A percentile compares a stretch with the other conserved stretches of the same genome.
phyloP scores from a whole-genome alignment of 768 basidiomycete genomes.

The Amanita brunnescens region DNA sequence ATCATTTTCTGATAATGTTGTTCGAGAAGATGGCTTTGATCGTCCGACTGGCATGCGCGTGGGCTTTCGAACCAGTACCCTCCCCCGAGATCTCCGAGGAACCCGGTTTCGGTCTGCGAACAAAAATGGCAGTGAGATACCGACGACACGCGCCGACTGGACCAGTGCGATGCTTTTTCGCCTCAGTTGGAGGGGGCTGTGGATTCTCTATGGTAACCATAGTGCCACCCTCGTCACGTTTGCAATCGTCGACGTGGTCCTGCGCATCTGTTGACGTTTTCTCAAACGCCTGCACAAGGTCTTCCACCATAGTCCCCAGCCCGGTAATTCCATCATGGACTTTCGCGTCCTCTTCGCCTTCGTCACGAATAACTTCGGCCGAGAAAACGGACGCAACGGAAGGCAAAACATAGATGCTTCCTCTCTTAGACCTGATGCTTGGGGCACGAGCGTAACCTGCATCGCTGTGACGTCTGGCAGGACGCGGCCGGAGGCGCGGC shows the following conservation, averaged over 20 bases:
- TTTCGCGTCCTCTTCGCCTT: not conserved
- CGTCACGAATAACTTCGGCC: not conserved
- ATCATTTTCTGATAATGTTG: no score
- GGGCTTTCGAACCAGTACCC: not conserved
- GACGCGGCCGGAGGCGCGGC: no score
- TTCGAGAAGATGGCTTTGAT: no score
- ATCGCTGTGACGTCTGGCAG: not conserved
- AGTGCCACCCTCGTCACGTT: not conserved
- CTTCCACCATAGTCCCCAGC: not conserved
- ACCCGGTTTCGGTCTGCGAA: not conserved
- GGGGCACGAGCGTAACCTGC: not conserved
- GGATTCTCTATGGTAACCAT: not conserved
- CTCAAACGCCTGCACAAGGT: not conserved
- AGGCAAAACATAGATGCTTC: not conserved
- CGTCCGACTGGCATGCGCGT: not conserved
- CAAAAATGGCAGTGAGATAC: not conserved
- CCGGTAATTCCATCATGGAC: not conserved
- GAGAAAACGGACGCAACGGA: not conserved
- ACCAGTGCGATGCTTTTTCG: not conserved
- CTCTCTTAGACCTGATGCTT: not conserved
- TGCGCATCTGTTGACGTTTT: not conserved
- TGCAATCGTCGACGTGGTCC: not conserved
- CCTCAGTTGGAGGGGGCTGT: not conserved
- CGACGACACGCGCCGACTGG: not conserved
- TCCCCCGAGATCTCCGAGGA: not conserved